Percentiles rank a stretch among this genome's conserved stretches.
Evolutionary conservation across 1,139 yeast species (phyloP).

Genomic region (Keqinozyma sinolaborantium): DNA sequence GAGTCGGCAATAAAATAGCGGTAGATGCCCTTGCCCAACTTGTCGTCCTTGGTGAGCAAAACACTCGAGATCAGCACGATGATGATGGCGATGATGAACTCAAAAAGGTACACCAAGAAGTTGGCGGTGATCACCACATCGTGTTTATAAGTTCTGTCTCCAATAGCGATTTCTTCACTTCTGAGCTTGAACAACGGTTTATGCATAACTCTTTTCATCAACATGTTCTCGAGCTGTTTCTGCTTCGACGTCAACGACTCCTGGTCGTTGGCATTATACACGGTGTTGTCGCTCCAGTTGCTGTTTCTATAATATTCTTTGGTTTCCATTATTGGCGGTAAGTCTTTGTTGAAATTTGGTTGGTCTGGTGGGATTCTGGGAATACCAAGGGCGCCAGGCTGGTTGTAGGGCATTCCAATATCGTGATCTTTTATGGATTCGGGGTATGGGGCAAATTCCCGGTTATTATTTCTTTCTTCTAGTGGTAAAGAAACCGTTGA

Average conservation of each 20-base stretch:
- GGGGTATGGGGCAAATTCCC: constrained; percentile 13
- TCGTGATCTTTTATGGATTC: constrained; percentile 6
- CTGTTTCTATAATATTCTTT: constrained; percentile 9
- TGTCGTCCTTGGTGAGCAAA: constrained; percentile 20
- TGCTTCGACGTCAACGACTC: constrained; percentile 20
- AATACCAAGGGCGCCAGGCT: constrained; percentile 7
- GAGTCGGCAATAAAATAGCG: constrained; percentile 39
- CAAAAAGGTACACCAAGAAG: constrained; percentile 31
- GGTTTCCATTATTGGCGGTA: constrained; percentile 19
- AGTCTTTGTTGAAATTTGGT: constrained; percentile 11
- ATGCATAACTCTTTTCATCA: constrained; percentile 35
- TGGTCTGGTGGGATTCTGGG: constrained; percentile 10
- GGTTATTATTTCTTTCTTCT: constrained; percentile 6
- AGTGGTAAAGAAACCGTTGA: constrained; percentile 6
- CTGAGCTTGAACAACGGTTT: constrained; percentile 23
- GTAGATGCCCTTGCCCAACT: constrained; percentile 23
- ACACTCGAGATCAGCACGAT: constrained; percentile 29
- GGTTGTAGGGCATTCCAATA: constrained; percentile 4
- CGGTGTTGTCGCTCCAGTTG: constrained; percentile 3
- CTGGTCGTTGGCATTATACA: constrained; percentile 8
- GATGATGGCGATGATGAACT: constrained; percentile 29
- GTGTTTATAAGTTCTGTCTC: constrained; percentile 17
- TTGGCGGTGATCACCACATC: constrained; percentile 25
- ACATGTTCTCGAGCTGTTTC: constrained; percentile 24
- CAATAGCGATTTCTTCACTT: constrained; percentile 7